Evolutionary conservation across 1,284 basidiomycete species (phyloP).

Genomic region (Austropuccinia psidii): DNA sequence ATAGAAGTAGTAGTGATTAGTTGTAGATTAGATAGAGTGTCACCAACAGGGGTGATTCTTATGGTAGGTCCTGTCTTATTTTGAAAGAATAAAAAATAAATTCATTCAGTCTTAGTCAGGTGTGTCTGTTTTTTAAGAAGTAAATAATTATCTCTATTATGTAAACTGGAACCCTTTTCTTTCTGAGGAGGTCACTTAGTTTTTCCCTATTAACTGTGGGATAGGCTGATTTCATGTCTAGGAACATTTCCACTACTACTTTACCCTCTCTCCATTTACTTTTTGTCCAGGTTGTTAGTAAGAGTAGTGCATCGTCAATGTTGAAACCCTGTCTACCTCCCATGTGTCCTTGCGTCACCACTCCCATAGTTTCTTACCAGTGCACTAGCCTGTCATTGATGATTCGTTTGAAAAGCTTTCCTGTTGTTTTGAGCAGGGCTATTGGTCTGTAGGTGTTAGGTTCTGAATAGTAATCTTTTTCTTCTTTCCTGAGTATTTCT

Average conservation of each 20-base stretch:
- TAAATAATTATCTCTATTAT: background rate
- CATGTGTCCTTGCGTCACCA: background rate
- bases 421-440: background rate
- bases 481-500: slow-evolving; percentile 1
- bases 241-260: background rate
- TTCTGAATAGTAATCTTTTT: background rate
- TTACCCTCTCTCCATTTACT: background rate
- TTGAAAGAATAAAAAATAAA: background rate
- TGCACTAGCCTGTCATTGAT: background rate
- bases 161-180: background rate
- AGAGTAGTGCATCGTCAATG: background rate
- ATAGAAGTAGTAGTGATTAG: background rate
- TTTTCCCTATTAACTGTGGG: background rate
- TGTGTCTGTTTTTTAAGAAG: background rate
- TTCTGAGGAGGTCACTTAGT: background rate
- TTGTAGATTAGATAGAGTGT: slow-evolving; percentile 20
- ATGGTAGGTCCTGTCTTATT: background rate
- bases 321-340: background rate
- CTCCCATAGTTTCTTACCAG: background rate
- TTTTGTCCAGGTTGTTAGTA: background rate
- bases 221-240: background rate
- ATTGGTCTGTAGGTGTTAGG: slow-evolving; percentile 2
- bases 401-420: slow-evolving; percentile 13
- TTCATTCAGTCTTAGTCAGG: background rate
- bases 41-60: slow-evolving; percentile 2